Percentiles rank a stretch among this genome's conserved stretches.
Conservation (phyloP, 2,329 filamentous ascomycete species). For the Alternaria ventricosa region DNA sequence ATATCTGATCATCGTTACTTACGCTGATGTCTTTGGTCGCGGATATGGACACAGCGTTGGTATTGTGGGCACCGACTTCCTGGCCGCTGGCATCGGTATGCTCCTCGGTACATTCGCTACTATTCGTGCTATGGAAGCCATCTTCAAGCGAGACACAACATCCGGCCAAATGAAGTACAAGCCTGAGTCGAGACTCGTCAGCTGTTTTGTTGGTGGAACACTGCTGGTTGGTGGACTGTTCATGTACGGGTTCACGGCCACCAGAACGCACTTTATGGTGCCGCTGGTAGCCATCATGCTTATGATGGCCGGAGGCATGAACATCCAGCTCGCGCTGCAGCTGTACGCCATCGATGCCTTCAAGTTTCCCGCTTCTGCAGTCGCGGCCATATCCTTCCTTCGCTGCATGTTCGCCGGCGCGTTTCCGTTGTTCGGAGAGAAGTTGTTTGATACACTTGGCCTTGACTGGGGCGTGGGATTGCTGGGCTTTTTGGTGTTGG, state of each 20-base stretch:
- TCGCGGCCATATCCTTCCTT: constrained; percentile 17
- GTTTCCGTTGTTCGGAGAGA: constrained; percentile 19
- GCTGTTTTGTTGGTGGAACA: constrained; percentile 9
- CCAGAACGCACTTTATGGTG: constrained; percentile 16
- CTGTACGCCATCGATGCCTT: constrained; percentile 18
- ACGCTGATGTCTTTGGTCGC: constrained; percentile 12
- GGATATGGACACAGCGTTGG: constrained; percentile 19
- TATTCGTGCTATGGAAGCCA: constrained; percentile 18
- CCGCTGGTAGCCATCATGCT: constrained; percentile 13
- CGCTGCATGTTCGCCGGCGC: constrained; percentile 16
- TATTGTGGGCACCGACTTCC: constrained; percentile 19
- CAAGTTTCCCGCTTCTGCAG: constrained; percentile 18
- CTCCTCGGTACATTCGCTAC: constrained; percentile 19
- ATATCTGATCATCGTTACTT: constrained; percentile 21
- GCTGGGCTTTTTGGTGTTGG: constrained; percentile 17
- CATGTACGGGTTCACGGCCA: constrained; percentile 19
- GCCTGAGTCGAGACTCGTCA: constrained; percentile 17
- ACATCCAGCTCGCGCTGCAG: constrained; percentile 15
- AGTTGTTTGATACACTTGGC: constrained; percentile 12
- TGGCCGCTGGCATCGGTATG: constrained; percentile 16
- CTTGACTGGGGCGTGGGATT: constrained; percentile 22
- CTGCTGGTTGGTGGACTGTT: constrained; percentile 14
- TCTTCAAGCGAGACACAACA: constrained; percentile 10
- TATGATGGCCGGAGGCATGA: constrained; percentile 11
- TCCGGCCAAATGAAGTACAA: constrained; percentile 10